Percentiles rank a stretch among this genome's conserved stretches.
Conservation (phyloP, 352 stramenopile genomes). For the Phytophthora crassamura region DNA sequence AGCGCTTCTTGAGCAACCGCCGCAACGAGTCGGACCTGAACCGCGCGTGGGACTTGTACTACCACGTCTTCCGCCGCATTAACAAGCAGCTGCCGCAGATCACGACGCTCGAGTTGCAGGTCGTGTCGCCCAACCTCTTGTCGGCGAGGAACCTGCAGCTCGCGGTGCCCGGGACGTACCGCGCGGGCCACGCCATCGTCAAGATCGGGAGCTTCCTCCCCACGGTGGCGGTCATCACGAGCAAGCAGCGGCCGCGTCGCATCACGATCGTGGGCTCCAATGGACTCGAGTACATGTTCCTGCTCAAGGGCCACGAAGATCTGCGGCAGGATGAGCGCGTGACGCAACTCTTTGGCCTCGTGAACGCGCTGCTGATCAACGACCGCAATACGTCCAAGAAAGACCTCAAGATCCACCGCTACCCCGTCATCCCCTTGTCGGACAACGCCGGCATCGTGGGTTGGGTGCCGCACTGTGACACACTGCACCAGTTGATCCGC, state of each 20-base stretch:
- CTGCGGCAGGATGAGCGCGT: constrained; percentile 99
- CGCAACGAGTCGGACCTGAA: constrained; percentile 90
- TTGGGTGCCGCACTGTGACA: constrained; percentile 99
- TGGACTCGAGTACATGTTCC: constrained; percentile 98
- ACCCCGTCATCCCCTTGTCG: constrained; percentile 98
- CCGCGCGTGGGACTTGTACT: constrained; percentile 98
- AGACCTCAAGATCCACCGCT: constrained; percentile 97
- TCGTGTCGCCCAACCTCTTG: constrained; percentile 95
- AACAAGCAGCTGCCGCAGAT: constrained; percentile 93
- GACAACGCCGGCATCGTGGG: constrained; percentile 98
- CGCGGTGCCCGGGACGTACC: constrained; percentile 94
- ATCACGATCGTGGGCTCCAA: constrained; percentile 97
- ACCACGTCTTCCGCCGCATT: constrained; percentile 95
- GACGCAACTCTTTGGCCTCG: constrained; percentile 99
- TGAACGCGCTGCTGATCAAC: constrained; percentile 98
- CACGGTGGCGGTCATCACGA: constrained; percentile 96
- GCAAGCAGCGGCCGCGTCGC: constrained; percentile 96
- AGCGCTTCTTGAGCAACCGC: constrained; percentile 65
- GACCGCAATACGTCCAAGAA: constrained; percentile 97
- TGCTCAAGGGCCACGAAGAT: constrained; percentile 99
- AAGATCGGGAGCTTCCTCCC: constrained; percentile 92
- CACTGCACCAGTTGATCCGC: constrained; percentile 97
- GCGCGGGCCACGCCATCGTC: constrained; percentile 69
- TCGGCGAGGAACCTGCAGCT: constrained; percentile 94
- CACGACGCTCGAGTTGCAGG: constrained; percentile 96